Conservation (phyloP, 257 asterid species). For the Lycium barbarum region DNA sequence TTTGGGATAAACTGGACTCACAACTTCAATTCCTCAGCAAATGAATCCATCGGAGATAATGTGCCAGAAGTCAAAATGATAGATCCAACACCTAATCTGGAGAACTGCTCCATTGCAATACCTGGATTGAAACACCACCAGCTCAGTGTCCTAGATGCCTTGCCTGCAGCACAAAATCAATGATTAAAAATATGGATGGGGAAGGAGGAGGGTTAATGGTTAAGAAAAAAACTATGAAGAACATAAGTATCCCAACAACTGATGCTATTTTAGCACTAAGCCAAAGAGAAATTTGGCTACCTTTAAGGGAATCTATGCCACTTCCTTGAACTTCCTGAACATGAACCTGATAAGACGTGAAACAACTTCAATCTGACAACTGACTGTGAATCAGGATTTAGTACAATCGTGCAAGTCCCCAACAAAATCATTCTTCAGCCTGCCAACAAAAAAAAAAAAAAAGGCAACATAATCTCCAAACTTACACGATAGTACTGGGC, state of each 20-base stretch:
- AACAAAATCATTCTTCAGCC: neutral
- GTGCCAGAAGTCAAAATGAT: conserved; percentile 98
- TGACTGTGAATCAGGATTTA: neutral
- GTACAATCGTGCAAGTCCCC: neutral
- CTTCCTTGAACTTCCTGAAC: conserved; percentile 79
- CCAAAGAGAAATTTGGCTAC: conserved; percentile 44
- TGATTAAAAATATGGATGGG: neutral
- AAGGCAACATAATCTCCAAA: conserved; percentile 34
- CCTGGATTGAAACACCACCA: conserved; percentile 99
- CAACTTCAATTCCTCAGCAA: conserved; percentile 95
- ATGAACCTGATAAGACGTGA: conserved; percentile 67
- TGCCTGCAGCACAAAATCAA: conserved; percentile 51
- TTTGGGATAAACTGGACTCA: conserved; percentile 45
- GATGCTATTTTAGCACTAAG: conserved; percentile 25
- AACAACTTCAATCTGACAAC: conserved; percentile 37
- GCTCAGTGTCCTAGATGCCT: conserved; percentile 80
- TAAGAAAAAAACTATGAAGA: conserved; percentile 10
- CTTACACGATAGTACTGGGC: conserved; percentile 90
- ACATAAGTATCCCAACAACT: conserved; percentile 19
- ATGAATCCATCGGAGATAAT: conserved; percentile 96
- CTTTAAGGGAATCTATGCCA: conserved; percentile 64
- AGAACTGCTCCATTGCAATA: conserved; percentile 92
- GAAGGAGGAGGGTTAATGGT: neutral
- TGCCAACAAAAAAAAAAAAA: neutral
- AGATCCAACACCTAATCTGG: conserved; percentile 82